phyloP scores from a whole-genome alignment of 2,329 filamentous ascomycete species.

The Mycosphaerelloides madeirae region DNA sequence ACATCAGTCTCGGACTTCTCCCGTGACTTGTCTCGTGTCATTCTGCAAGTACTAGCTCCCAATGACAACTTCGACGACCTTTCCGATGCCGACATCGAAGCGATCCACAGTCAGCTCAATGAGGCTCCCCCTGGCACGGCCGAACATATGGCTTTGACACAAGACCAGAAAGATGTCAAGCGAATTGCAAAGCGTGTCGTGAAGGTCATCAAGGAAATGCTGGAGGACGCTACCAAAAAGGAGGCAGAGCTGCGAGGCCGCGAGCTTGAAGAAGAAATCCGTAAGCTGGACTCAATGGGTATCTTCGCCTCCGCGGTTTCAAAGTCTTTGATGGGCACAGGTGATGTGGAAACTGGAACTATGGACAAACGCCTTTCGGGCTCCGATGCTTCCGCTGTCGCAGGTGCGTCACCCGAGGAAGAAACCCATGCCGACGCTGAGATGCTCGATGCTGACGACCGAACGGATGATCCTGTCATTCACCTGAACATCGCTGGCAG shows the following conservation, averaged over 20 bases:
- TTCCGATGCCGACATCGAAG: slow-evolving; percentile 22
- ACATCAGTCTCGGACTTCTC: slow-evolving; percentile 59
- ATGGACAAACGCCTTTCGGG: slow-evolving; percentile 22
- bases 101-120: slow-evolving; percentile 41
- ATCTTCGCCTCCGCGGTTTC: slow-evolving; percentile 43
- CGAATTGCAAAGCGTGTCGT: slow-evolving; percentile 86
- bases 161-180: slow-evolving; percentile 74
- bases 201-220: slow-evolving; percentile 70
- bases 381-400: slow-evolving; percentile 39
- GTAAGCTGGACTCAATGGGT: slow-evolving; percentile 70
- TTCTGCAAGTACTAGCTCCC: slow-evolving; percentile 49
- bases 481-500: slow-evolving; percentile 19
- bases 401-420: slow-evolving; percentile 28
- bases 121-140: slow-evolving; percentile 32
- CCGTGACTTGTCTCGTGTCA: slow-evolving; percentile 52
- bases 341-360: slow-evolving; percentile 34
- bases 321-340: slow-evolving; percentile 44
- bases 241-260: slow-evolving; percentile 76
- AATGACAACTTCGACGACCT: slow-evolving; percentile 22
- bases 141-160: slow-evolving; percentile 38
- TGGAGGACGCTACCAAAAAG: slow-evolving; percentile 70
- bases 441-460: slow-evolving; percentile 30
- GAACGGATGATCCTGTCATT: slow-evolving; percentile 22
- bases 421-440: slow-evolving; percentile 26
- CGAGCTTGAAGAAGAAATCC: slow-evolving; percentile 63